Evolutionary conservation across 2,329 filamentous ascomycete species (phyloP).

Genomic region (Sarocladiaceae sp.): DNA sequence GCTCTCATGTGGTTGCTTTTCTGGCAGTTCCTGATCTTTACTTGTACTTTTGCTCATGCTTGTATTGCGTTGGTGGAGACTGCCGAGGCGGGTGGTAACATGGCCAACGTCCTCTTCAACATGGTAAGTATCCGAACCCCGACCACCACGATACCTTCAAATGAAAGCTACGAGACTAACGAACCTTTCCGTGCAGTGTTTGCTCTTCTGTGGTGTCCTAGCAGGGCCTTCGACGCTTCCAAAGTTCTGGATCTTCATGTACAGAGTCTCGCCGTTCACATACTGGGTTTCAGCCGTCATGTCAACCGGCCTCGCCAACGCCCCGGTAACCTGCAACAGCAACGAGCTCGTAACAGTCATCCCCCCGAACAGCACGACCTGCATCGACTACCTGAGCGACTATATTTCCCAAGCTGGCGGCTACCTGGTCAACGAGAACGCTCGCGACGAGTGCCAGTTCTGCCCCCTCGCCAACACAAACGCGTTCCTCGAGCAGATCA

Average conservation of each 20-base stretch:
- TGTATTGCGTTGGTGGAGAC: conserved; percentile 59
- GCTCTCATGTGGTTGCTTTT: conserved; percentile 62
- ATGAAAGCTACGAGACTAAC: conserved; percentile 62
- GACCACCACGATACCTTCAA: too few relatives aligned
- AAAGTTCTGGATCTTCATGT: conserved; percentile 71
- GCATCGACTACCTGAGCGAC: conserved; percentile 46
- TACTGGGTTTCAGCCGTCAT: conserved; percentile 16
- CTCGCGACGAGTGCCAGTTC: conserved; percentile 42
- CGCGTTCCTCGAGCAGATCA: conserved; percentile 32
- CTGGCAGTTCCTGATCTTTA: conserved; percentile 60
- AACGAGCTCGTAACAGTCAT: conserved; percentile 65
- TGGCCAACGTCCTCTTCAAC: conserved; percentile 61
- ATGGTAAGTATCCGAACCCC: too few relatives aligned
- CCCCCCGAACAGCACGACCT: conserved; percentile 49
- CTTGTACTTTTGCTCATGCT: conserved; percentile 62
- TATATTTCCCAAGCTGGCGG: conserved; percentile 45
- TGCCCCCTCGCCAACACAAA: conserved; percentile 37
- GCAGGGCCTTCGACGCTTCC: conserved; percentile 54
- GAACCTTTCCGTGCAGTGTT: too few relatives aligned
- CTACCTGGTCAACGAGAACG: conserved; percentile 48
- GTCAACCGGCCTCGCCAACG: conserved; percentile 16
- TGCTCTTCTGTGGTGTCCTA: conserved; percentile 65
- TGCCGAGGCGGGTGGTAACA: conserved; percentile 63
- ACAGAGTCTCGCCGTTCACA: conserved; percentile 56
- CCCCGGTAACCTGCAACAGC: conserved; percentile 43